A percentile compares a stretch with the other conserved stretches of the same genome.
These are phyloP conservation scores for Chaetomium sp. DNA, from an alignment of 2,329 filamentous ascomycete genomes.

Conservation along the genomic window DNA sequence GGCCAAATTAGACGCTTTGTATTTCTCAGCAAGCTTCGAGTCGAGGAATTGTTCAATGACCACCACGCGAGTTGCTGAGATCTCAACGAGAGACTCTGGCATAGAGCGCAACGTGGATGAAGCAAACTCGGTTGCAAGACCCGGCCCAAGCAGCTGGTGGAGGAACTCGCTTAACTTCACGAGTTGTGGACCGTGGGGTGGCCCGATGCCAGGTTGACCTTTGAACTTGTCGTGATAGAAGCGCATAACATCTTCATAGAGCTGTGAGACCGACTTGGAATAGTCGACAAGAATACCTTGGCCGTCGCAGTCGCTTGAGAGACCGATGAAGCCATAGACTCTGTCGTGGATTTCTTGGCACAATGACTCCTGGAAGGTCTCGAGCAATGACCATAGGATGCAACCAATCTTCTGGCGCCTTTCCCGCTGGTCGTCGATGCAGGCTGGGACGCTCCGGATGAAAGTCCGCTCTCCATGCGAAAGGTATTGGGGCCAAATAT, in stretches of 20 bases:
- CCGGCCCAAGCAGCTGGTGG: background rate
- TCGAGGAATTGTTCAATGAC: background rate
- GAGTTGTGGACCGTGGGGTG: background rate
- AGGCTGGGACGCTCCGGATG: background rate
- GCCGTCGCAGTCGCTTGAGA: background rate
- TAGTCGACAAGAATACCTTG: background rate
- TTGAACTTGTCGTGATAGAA: background rate
- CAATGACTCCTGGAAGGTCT: background rate
- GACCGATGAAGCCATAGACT: background rate
- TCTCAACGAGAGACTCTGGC: background rate
- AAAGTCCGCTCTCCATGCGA: background rate
- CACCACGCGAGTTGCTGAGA: background rate
- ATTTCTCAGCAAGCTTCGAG: background rate
- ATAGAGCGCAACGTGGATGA: background rate
- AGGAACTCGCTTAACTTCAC: background rate
- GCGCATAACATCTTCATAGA: background rate
- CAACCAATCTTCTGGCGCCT: background rate
- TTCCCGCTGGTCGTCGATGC: background rate
- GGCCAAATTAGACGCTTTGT: no score
- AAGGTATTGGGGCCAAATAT: background rate
- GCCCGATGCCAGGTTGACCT: background rate
- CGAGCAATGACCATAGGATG: background rate
- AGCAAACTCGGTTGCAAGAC: background rate
- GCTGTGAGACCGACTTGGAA: background rate
- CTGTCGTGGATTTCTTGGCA: background rate